Evolutionary conservation across 257 asterid genomes (phyloP), one percentile per base, ranked within the genome.

Genomic region (Ophiorrhiza pumila): DNA sequence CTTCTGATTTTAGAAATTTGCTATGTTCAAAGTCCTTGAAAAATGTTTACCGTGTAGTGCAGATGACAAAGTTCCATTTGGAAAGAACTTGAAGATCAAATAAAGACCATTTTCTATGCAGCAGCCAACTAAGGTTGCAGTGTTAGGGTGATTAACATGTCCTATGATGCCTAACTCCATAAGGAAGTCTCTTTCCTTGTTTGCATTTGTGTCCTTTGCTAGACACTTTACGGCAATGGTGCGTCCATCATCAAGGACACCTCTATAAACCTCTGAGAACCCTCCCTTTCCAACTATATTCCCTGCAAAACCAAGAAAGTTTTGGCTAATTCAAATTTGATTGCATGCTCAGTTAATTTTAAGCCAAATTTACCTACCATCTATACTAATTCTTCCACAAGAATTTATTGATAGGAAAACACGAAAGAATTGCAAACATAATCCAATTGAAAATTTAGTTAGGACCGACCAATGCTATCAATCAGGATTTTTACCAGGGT

Each of bases 261-360:
- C 98, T 77, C 65, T 88, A 27, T 90, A 92, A 22, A 92, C 98
- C 75, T 92, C 88, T 6, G 98, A 88, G 73, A 87, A 90, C 15
- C 98, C 96, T 55, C 98, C 98, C 80, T 87, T 80, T 80, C 98
- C 98, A 23, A 88, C 96, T 86, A 88, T 18, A 70, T 90, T 87
- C 0, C 83, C 98, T 90, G 87, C 87, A 79, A 43, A 43, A 58
- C 32, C 35, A 56, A 25, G 18, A 50, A 59, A 60, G 29, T 32
- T n/a, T 56, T 2, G 32, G 20, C 14, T 25, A 59, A 4, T 35
- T 32, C 31, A 55, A 52, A 25, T 41, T 17, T 13, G 29, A 57
- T 42, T n/a, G 22, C 37, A 23, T n/a, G 23, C 47, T 10, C 10
- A 37, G 3, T 31, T 32, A 20, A 32, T 67, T 29, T 25, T 18